Evolutionary conservation across 176 grass and related monocot species (phyloP).

Genomic region (Avena atlantica): DNA sequence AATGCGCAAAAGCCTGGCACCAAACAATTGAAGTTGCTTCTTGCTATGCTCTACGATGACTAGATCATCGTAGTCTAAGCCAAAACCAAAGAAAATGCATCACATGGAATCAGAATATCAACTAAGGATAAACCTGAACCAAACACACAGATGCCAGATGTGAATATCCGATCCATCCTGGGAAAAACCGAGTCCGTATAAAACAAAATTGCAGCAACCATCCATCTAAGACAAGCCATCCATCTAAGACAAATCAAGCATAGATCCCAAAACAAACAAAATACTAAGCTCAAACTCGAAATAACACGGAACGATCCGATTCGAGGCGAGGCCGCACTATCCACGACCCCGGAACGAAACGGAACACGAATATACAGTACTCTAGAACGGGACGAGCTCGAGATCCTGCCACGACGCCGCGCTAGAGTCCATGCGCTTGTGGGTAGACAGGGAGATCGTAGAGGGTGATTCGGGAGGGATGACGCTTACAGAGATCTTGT

Average conservation of each 20-base stretch:
- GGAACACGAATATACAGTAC: constrained; percentile 3
- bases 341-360: constrained; percentile 6
- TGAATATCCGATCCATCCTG: background rate
- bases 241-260: background rate
- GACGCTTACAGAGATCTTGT: constrained; percentile 89
- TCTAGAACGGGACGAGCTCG: background rate
- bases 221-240: background rate
- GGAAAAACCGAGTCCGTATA: background rate
- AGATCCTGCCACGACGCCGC: background rate
- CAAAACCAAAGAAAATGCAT: background rate
- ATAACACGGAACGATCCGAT: background rate
- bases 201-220: background rate
- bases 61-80: background rate
- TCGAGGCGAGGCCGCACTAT: constrained; percentile 13
- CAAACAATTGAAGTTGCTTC: background rate
- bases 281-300: background rate
- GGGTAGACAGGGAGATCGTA: background rate
- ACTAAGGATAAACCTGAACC: background rate
- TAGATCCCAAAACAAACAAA: background rate
- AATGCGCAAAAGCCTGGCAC: background rate
- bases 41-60: background rate
- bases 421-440: background rate
- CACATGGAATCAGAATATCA: background rate
- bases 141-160: background rate
- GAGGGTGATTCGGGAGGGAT: background rate